phyloP scores from a whole-genome alignment of 176 grass and related monocot species.

The Eleusine indica region DNA sequence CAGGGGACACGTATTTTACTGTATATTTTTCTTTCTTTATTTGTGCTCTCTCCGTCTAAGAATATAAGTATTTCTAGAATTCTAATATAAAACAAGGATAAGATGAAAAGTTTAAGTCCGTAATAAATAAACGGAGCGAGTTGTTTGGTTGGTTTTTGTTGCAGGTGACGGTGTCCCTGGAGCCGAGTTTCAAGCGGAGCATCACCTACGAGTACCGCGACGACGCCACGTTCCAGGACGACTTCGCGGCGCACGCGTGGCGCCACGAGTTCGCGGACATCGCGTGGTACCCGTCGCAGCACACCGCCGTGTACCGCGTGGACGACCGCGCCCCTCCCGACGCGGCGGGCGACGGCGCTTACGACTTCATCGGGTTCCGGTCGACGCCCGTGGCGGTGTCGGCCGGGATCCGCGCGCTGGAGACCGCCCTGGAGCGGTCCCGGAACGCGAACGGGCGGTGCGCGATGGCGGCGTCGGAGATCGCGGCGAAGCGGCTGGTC shows the following conservation, averaged over 20 bases:
- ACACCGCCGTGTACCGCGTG: slow-evolving; percentile 56
- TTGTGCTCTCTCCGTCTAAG: too few species aligned
- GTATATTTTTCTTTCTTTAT: too few species aligned
- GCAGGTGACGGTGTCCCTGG: slow-evolving; percentile 84
- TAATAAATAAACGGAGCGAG: neutral
- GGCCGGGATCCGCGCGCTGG: slow-evolving; percentile 39
- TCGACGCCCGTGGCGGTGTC: slow-evolving; percentile 43
- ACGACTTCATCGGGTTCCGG: slow-evolving; percentile 85
- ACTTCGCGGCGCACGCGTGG: slow-evolving; percentile 56
- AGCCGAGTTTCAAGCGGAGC: slow-evolving; percentile 76
- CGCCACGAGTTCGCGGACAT: slow-evolving; percentile 82
- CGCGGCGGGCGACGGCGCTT: slow-evolving; percentile 58
- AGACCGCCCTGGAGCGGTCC: slow-evolving; percentile 56
- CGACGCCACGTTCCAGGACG: slow-evolving; percentile 59
- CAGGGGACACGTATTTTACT: too few species aligned
- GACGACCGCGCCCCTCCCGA: slow-evolving; percentile 55
- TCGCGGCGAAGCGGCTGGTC: slow-evolving; percentile 57
- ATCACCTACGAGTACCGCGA: slow-evolving; percentile 64
- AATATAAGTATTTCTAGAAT: too few species aligned
- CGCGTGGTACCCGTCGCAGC: slow-evolving; percentile 85
- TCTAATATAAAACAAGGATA: too few species aligned
- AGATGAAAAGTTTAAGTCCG: too few species aligned
- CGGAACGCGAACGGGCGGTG: slow-evolving; percentile 57
- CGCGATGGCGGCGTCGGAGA: slow-evolving; percentile 38
- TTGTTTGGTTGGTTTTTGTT: neutral